A percentile compares a stretch with the other conserved stretches of the same genome.
phyloP scores from a whole-genome alignment of 768 basidiomycete species.

The Boletus subparvulus region DNA sequence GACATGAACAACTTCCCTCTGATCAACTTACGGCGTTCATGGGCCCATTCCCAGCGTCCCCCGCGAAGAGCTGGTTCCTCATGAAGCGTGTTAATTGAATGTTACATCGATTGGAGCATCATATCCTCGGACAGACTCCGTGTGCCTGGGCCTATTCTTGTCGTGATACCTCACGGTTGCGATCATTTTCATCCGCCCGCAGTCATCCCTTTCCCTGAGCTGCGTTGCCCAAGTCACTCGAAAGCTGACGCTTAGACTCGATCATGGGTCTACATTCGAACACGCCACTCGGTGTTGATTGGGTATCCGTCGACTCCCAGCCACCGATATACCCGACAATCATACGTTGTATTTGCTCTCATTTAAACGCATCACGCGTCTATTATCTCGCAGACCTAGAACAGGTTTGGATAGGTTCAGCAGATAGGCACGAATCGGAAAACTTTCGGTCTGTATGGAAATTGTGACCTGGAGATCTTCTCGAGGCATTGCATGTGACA shows the following conservation, averaged over 20 bases:
- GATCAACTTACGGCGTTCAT: background rate
- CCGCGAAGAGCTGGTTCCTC: background rate
- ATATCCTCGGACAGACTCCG: conserved; percentile 1
- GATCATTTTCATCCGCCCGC: conserved; percentile 1
- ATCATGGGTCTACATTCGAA: background rate
- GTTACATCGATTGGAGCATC: background rate
- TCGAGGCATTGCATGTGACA: background rate
- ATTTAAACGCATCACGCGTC: background rate
- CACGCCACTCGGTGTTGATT: background rate
- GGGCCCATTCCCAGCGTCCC: background rate
- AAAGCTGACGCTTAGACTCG: background rate
- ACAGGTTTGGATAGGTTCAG: background rate
- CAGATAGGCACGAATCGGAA: background rate
- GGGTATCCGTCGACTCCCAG: background rate
- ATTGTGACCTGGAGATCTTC: background rate
- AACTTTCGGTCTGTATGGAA: background rate
- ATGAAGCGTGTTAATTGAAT: background rate
- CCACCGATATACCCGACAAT: background rate
- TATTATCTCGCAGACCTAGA: background rate
- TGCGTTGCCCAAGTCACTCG: background rate
- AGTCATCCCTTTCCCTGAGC: background rate
- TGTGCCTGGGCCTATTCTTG: conserved; percentile 1
- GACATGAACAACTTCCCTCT: background rate
- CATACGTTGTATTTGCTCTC: background rate
- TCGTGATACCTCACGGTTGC: background rate